Base-by-base conservation (phyloP, 2,329 filamentous ascomycete genomes). In the Penicillium griseofulvum region DNA sequence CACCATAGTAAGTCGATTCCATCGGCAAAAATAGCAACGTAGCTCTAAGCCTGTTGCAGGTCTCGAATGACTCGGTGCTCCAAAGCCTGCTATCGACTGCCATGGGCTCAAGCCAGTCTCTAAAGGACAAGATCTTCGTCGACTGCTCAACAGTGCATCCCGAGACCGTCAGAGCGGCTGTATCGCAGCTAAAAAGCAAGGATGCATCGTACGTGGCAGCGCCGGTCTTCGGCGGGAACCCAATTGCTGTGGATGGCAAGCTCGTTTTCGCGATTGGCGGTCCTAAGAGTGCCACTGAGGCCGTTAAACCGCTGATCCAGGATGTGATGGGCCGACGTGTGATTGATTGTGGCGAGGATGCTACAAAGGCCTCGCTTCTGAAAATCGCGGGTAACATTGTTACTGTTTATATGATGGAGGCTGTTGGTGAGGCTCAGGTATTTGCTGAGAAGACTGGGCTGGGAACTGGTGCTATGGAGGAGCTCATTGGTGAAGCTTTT, bases 111-210 rank as follows among this genome's bases (percentile, higher is more conserved):
- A 65, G 63, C 4, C 62, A 65, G 14, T 64, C 69, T 0, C 65
- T 89, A 33, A 80, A 80, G 29, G 88, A 86, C 61, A 96, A 95
- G 78, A 78, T 95, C 34, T 87, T 96, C 63, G 83, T 96, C 17
- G 91, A 96, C 67, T 91, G 88, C 79, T 93, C 89, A 4, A 96
- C 91, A 7, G 84, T 96, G 34, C 89, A 93, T 68, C 91, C 91
- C 0, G 84, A 90, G 48, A 90, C 89, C 1, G 71, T 75, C 10
- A 64, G 66, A 2, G 56, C 64, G 1, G 67, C 74, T 1, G 65
- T 71, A 8, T 61, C 68, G 9, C 61, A 71, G 52, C 62, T 78
- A 8, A 63, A 67, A 33, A 65, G 62, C 31, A 67, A 71, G 36
- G 65, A 71, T 17, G 76, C 72, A 0, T 65, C 67, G 14, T 76